Conservation (phyloP, 2,329 filamentous ascomycete species). For the Apiospora rasikravindrae region DNA sequence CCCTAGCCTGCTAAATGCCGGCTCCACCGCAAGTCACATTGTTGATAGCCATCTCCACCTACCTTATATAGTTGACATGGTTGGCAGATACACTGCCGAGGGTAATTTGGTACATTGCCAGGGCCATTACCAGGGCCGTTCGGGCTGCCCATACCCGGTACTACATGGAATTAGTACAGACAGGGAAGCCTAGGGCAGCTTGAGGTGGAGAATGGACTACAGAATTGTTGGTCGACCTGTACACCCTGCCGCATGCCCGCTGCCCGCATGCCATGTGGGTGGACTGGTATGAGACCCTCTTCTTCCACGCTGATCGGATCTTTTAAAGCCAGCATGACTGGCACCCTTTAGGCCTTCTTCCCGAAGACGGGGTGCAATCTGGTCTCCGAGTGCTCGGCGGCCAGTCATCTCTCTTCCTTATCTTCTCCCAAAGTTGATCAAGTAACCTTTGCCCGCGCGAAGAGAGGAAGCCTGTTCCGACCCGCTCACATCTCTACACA, state of each 20-base stretch:
- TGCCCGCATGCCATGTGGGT: constrained; percentile 8
- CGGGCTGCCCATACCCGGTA: not conserved
- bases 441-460: not conserved
- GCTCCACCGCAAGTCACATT: not conserved
- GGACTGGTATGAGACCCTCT: constrained; percentile 6
- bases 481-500: not conserved
- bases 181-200: not conserved
- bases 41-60: not conserved
- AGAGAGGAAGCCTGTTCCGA: not conserved
- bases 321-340: constrained; percentile 7
- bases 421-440: not conserved
- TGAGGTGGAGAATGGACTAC: not conserved
- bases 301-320: constrained; percentile 9
- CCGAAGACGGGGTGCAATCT: not conserved
- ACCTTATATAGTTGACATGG: no score
- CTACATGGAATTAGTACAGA: not conserved
- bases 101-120: not conserved
- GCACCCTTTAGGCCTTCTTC: not conserved
- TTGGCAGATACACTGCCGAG: not conserved
- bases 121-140: not conserved
- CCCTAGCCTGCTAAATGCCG: not conserved
- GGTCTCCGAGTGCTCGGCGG: not conserved
- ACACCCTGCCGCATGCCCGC: constrained; percentile 10
- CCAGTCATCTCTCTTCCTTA: not conserved
- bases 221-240: not conserved